Evolutionary conservation across 192 early-diverging fungal species (phyloP).

Genomic region (Podila epicladia): DNA sequence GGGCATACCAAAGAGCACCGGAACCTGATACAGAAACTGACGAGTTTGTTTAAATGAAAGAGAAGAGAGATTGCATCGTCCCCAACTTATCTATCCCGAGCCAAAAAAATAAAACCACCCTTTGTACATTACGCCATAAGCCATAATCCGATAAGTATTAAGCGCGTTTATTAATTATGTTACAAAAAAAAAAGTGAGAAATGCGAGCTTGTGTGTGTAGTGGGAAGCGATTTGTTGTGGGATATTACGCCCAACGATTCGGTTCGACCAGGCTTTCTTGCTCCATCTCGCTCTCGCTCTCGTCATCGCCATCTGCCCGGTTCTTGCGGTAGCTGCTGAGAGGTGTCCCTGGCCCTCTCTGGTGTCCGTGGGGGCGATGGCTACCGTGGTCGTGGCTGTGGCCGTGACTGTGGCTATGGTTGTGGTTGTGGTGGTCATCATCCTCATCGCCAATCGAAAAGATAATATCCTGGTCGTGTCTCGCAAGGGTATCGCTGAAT

Average conservation of each 20-base stretch:
- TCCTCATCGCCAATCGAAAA: conserved; percentile 47
- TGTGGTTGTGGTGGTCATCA: conserved; percentile 9
- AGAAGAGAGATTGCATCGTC: not conserved
- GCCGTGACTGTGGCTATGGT: not conserved
- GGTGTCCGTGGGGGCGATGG: not conserved
- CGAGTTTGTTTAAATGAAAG: conserved; percentile 40
- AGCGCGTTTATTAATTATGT: no score
- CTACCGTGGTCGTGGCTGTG: not conserved
- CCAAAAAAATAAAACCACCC: not conserved
- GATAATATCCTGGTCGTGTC: conserved; percentile 41
- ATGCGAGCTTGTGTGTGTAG: no score
- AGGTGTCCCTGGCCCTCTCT: conserved; percentile 27
- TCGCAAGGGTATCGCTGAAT: conserved; percentile 14
- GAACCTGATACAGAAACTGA: conserved; percentile 43
- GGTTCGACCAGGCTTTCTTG: conserved; percentile 12
- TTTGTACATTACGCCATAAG: not conserved
- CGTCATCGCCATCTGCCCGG: conserved; percentile 21
- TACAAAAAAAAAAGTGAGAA: no score
- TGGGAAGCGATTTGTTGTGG: no score
- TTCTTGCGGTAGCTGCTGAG: conserved; percentile 31
- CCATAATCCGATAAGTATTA: no score
- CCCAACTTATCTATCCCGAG: not conserved
- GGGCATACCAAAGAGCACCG: conserved; percentile 40
- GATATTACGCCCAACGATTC: conserved; percentile 25
- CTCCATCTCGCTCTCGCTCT: conserved; percentile 46